A percentile compares a stretch with the other conserved stretches of the same genome.
Evolutionary conservation across 805 yeast genomes (phyloP).

Genomic region (Nakazawaea anatomiae): DNA sequence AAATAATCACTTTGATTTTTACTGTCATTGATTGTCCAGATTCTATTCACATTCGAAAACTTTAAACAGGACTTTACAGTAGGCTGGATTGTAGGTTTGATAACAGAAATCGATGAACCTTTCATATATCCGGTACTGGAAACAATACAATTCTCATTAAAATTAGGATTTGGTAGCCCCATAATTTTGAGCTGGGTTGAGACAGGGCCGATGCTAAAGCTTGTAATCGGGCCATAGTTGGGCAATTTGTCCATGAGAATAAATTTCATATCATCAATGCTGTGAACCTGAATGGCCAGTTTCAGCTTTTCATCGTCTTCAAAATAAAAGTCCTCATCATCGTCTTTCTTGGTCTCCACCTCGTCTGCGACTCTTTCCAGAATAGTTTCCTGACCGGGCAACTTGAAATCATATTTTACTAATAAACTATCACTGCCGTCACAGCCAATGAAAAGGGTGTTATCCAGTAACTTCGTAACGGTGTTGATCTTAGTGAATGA

Average conservation of each 20-base stretch:
- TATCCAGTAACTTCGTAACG: constrained; percentile 17
- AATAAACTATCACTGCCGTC: constrained; percentile 54
- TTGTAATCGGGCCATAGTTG: constrained; percentile 70
- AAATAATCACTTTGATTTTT: constrained; percentile 44
- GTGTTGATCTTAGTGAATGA: constrained; percentile 21
- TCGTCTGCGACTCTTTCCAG: constrained; percentile 13
- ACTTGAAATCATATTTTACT: constrained; percentile 31
- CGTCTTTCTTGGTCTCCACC: constrained; percentile 26
- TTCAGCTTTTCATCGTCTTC: constrained; percentile 28
- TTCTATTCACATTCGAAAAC: constrained; percentile 64
- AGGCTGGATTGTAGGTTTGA: constrained; percentile 68
- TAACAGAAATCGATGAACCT: constrained; percentile 50
- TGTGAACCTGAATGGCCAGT: not conserved
- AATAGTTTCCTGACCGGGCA: not conserved
- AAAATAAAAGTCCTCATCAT: constrained; percentile 37
- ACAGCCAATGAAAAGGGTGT: constrained; percentile 53
- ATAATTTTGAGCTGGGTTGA: constrained; percentile 48
- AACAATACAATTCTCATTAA: constrained; percentile 59
- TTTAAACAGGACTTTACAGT: constrained; percentile 58
- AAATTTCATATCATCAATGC: constrained; percentile 1
- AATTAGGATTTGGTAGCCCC: constrained; percentile 65
- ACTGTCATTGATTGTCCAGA: constrained; percentile 58
- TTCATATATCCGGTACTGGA: constrained; percentile 61
- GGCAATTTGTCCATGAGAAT: constrained; percentile 26
- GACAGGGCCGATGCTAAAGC: constrained; percentile 58